Percentiles rank a stretch among this genome's conserved stretches.
phyloP scores from a whole-genome alignment of 495 filamentous ascomycete species.

The Neurospora sp. region DNA sequence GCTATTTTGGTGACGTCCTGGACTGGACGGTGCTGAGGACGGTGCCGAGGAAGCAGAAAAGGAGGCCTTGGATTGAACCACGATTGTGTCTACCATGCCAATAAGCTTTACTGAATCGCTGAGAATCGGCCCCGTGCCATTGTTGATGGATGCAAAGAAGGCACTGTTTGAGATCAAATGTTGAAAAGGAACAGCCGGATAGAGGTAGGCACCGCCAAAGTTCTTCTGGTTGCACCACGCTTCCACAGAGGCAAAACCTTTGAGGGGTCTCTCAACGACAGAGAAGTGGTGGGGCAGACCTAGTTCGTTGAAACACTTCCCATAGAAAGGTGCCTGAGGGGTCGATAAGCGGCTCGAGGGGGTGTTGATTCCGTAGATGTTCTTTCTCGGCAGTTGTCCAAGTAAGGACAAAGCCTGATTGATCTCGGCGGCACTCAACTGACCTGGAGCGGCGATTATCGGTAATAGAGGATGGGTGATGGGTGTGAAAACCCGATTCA shows the following conservation, averaged over 20 bases:
- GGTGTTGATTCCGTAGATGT: conserved; percentile 68
- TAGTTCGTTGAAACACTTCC: conserved; percentile 81
- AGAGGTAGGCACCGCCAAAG: conserved; percentile 72
- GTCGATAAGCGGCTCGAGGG: conserved; percentile 47
- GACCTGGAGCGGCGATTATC: conserved; percentile 74
- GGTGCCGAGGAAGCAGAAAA: conserved; percentile 25
- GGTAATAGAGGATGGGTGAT: conserved; percentile 77
- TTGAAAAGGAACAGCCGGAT: conserved; percentile 51
- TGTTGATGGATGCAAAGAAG: conserved; percentile 34
- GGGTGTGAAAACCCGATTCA: conserved; percentile 76
- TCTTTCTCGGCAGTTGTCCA: conserved; percentile 68
- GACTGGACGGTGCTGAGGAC: conserved; percentile 28
- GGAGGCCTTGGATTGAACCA: conserved; percentile 39
- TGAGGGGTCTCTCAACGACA: conserved; percentile 59
- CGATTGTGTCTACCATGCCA: conserved; percentile 70
- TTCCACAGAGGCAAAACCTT: conserved; percentile 47
- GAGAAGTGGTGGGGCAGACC: conserved; percentile 71
- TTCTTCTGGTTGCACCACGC: conserved; percentile 54
- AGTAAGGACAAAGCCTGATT: conserved; percentile 68
- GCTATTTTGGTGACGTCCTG: conserved; percentile 20
- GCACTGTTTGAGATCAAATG: conserved; percentile 25
- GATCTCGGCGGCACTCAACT: conserved; percentile 74
- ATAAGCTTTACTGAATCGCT: conserved; percentile 66
- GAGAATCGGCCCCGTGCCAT: conserved; percentile 49
- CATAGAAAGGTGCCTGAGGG: conserved; percentile 71